phyloP scores from a whole-genome alignment of 2,329 filamentous ascomycete genomes.

The Talaromyces sp. region DNA sequence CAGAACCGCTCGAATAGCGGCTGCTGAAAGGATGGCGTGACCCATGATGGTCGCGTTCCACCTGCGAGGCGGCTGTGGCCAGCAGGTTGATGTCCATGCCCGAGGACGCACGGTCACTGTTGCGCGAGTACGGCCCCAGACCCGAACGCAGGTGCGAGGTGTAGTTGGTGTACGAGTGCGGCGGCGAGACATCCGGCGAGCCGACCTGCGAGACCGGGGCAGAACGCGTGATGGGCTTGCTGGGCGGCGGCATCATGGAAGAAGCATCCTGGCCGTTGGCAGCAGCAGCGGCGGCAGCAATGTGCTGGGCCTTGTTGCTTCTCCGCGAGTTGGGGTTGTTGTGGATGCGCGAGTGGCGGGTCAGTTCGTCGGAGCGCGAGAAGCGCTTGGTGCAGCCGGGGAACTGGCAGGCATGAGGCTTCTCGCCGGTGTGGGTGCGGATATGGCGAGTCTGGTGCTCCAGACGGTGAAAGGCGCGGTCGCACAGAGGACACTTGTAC shows the following conservation, averaged over 20 bases:
- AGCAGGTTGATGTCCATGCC: slow-evolving; percentile 61
- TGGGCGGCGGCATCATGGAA: slow-evolving; percentile 74
- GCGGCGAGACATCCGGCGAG: slow-evolving; percentile 94
- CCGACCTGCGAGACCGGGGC: slow-evolving; percentile 79
- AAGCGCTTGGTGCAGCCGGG: slow-evolving; percentile 96
- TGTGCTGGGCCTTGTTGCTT: slow-evolving; percentile 74
- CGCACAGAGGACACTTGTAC: slow-evolving; percentile 97
- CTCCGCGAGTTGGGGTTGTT: slow-evolving; percentile 96
- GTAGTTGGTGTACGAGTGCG: slow-evolving; percentile 71
- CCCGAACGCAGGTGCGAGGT: slow-evolving; percentile 54
- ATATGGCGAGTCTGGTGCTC: slow-evolving; percentile 93
- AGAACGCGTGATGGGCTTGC: slow-evolving; percentile 76
- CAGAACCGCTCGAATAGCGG: slow-evolving; percentile 39
- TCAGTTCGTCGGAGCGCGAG: slow-evolving; percentile 92
- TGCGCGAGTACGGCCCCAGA: slow-evolving; percentile 46
- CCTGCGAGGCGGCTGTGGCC: slow-evolving; percentile 62
- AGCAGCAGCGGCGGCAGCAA: slow-evolving; percentile 53
- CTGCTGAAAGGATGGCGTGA: slow-evolving; percentile 42
- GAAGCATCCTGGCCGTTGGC: slow-evolving; percentile 48
- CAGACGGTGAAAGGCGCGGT: slow-evolving; percentile 96
- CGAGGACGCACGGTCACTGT: slow-evolving; percentile 35
- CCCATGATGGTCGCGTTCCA: slow-evolving; percentile 53
- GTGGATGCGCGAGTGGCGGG: slow-evolving; percentile 94
- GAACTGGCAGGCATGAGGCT: slow-evolving; percentile 93
- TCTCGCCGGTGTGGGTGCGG: slow-evolving; percentile 95